Base-by-base conservation (phyloP, 78 protist genomes). In the Cavenderia fasciculata region DNA sequence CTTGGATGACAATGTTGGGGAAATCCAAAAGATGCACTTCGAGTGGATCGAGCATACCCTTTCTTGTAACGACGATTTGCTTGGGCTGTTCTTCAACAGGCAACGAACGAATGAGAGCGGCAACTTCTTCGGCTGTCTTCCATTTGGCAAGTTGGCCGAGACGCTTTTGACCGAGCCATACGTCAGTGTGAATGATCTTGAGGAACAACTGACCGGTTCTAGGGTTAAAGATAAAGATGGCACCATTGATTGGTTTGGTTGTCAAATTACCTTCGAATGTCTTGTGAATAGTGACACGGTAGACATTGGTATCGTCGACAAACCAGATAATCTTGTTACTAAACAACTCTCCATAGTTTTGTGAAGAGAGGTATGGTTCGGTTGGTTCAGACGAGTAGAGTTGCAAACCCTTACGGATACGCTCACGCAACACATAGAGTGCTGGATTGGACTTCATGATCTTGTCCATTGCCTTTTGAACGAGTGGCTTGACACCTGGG, bases 91-190 rank as follows among this genome's bases (percentile, higher is more conserved):
- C 99, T 57, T 99, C 99, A 29, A 95, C 93, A 36, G 99, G 99
- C 34, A 98, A 94, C 4, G 99, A 96, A 29, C 99, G 98, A 65
- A 99, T 99, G 62, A 99, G 92, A 14, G 99, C 99, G 6, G 99
- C 99, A 10, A 98, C 98, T 72, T 99, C 99, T 87, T 99, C 99
- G 0, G 98, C 98, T 18, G 98, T 95, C 78, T 97, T 97, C 97
- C 98, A 96, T 94, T 97, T 97, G 72, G 99, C 99, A n/a, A 99
- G 94, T 96, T 99, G 99, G 2, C 96, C 95, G 11, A 99, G 96
- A 52, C 99, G 99, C 97, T 99, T 99, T 87, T 98, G 99, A 2
- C 99, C 99, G 1, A 98, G 99, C 99, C 99, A 99, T 27, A 97
- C 99, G 21, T 92, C 73, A 44, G 99, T 98, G 95, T 99, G 99